A percentile compares a stretch with the other conserved stretches of the same genome.
Evolutionary conservation across 805 yeast genomes (phyloP).

Genomic region (Hanseniaspora lindneri): DNA sequence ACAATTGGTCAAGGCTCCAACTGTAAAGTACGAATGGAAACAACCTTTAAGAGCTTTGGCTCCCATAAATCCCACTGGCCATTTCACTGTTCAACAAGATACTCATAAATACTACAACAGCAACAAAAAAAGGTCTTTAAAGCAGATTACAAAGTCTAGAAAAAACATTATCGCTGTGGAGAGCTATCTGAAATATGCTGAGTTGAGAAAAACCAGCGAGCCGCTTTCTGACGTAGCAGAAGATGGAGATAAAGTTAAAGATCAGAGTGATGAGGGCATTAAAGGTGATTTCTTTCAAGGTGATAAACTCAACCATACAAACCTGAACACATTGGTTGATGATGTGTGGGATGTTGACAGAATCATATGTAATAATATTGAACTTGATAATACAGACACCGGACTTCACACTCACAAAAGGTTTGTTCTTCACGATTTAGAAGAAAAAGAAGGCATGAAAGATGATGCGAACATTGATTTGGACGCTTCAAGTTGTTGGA

Average conservation of each 20-base stretch:
- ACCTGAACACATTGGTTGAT: slow-evolving; percentile 40
- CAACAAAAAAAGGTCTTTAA: slow-evolving; percentile 8
- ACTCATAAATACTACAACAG: slow-evolving; percentile 4
- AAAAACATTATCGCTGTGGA: slow-evolving; percentile 17
- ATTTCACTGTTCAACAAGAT: slow-evolving; percentile 18
- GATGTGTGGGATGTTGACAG: slow-evolving; percentile 69
- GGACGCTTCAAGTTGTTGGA: slow-evolving; percentile 20
- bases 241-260: no score
- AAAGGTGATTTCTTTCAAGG: slow-evolving; percentile 30
- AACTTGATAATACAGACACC: not conserved
- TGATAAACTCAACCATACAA: not conserved
- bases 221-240: no score
- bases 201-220: no score
- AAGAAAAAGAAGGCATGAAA: slow-evolving; percentile 19
- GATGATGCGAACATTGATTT: slow-evolving; percentile 11
- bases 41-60: slow-evolving; percentile 27
- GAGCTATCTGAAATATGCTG: slow-evolving; percentile 9
- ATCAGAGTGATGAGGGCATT: slow-evolving; percentile 18
- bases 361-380: slow-evolving; percentile 39
- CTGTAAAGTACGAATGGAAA: slow-evolving; percentile 39
- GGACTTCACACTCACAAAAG: not conserved
- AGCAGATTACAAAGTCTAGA: slow-evolving; percentile 3
- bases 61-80: slow-evolving; percentile 40
- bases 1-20: slow-evolving; percentile 39
- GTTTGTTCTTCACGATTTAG: slow-evolving; percentile 15